Conservation (phyloP, 345 rosid genomes). For the sweet orange (Citrus sinensis) region DNA sequence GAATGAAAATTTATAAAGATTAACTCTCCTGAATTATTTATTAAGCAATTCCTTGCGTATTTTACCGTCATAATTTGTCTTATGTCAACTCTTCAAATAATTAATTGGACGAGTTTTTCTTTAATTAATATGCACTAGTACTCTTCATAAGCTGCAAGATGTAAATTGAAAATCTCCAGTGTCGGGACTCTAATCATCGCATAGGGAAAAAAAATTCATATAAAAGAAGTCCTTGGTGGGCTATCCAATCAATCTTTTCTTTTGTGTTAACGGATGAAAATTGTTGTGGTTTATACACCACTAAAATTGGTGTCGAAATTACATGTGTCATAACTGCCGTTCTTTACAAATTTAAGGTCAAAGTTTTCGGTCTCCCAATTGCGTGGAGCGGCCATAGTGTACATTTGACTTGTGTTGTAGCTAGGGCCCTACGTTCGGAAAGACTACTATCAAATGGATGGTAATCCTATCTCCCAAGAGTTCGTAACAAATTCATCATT, state of each 20-base stretch:
- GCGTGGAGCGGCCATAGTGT: not conserved
- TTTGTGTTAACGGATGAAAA: constrained; percentile 9
- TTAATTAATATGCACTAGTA: not conserved
- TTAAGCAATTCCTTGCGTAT: no score
- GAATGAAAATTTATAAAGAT: no score
- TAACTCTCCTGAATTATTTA: no score
- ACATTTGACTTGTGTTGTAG: not conserved
- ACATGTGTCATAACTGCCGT: not conserved
- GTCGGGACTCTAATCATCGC: not conserved
- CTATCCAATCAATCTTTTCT: not conserved
- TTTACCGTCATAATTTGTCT: no score
- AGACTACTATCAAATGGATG: constrained; percentile 2
- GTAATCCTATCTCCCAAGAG: not conserved
- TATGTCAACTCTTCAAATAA: not conserved
- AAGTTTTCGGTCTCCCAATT: constrained; percentile 4
- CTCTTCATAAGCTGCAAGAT: not conserved
- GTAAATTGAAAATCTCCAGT: not conserved
- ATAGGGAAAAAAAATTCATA: not conserved
- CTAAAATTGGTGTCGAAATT: not conserved
- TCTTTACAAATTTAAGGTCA: constrained; percentile 2
- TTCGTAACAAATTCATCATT: constrained; percentile 6
- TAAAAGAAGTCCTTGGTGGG: not conserved
- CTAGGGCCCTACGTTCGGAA: not conserved
- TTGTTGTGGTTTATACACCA: constrained; percentile 19
- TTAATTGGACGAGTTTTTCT: not conserved